A percentile compares a stretch with the other conserved stretches of the same genome.
These are phyloP conservation scores for Pueraria montana DNA, from an alignment of 306 rosid species.

Conservation along the genomic window DNA sequence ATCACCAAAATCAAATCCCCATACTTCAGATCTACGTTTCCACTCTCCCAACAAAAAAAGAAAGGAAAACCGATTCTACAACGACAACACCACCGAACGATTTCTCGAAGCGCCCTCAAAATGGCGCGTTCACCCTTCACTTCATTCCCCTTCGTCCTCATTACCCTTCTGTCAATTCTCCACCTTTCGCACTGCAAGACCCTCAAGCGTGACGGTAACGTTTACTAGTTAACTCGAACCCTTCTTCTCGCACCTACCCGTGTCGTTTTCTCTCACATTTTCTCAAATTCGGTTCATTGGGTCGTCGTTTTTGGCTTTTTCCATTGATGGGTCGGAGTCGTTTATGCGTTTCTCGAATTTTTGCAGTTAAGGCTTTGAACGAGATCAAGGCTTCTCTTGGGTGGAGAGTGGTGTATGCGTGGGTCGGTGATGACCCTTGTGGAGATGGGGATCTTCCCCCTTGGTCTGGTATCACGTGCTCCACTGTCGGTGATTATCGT, in stretches of 20 bases:
- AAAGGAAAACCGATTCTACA: background rate
- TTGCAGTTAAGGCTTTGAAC: constrained; percentile 92
- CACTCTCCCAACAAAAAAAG: constrained; percentile 4
- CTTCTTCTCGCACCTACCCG: background rate
- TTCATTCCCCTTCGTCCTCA: constrained; percentile 53
- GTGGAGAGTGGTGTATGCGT: constrained; percentile 98
- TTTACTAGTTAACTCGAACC: background rate
- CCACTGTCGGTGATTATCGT: constrained; percentile 95
- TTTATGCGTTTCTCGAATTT: background rate
- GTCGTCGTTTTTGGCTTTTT: background rate
- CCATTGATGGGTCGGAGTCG: constrained; percentile 22
- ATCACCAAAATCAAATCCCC: background rate
- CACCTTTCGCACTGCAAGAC: constrained; percentile 73
- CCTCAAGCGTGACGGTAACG: constrained; percentile 93
- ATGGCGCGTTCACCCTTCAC: constrained; percentile 63
- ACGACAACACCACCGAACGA: background rate
- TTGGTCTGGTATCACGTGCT: constrained; percentile 99
- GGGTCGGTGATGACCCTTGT: constrained; percentile 99
- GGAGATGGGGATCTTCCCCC: constrained; percentile 98
- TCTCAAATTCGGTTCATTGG: constrained; percentile 3
- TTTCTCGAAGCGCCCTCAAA: constrained; percentile 43
- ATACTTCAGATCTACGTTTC: constrained; percentile 45
- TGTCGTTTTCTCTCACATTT: constrained; percentile 24
- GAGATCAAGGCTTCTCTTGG: constrained; percentile 99
- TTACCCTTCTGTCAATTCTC: constrained; percentile 54